Evolutionary conservation across 352 stramenopile species (phyloP).

Genomic region (Phytopythium ostracodes): DNA sequence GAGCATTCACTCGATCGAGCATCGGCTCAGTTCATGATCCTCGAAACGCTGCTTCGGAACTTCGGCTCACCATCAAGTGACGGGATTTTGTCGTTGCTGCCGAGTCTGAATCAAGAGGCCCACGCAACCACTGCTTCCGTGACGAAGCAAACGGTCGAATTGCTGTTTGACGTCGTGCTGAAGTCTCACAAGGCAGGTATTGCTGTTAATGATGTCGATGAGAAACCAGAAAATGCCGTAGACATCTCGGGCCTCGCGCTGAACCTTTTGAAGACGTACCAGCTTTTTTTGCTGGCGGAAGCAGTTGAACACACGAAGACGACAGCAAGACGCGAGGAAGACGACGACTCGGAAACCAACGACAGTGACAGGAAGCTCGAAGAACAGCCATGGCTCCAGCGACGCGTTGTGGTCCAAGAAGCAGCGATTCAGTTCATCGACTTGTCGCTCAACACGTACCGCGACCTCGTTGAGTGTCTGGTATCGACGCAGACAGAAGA

Average conservation of each 20-base stretch:
- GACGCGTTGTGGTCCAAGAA: slow-evolving; percentile 63
- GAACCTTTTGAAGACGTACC: slow-evolving; percentile 65
- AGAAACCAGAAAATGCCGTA: not conserved
- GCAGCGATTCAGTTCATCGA: slow-evolving; percentile 59
- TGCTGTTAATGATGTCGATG: not conserved
- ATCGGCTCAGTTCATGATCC: slow-evolving; percentile 48
- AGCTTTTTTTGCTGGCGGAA: slow-evolving; percentile 72
- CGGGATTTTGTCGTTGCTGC: slow-evolving; percentile 72
- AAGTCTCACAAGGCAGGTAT: slow-evolving; percentile 16
- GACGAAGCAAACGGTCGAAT: slow-evolving; percentile 33
- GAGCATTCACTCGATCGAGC: slow-evolving; percentile 17
- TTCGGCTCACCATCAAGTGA: slow-evolving; percentile 53
- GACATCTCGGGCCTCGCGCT: slow-evolving; percentile 37
- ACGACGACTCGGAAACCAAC: slow-evolving; percentile 2
- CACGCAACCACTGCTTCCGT: slow-evolving; percentile 6
- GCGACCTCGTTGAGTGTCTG: slow-evolving; percentile 42
- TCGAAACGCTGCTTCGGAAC: slow-evolving; percentile 47
- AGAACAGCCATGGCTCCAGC: slow-evolving; percentile 8
- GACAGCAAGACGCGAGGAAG: slow-evolving; percentile 11
- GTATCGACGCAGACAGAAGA: slow-evolving; percentile 47
- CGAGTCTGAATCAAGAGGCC: slow-evolving; percentile 15
- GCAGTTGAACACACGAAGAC: slow-evolving; percentile 62
- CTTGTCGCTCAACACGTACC: slow-evolving; percentile 56
- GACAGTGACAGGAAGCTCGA: not conserved
- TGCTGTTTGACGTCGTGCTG: slow-evolving; percentile 37